Base-by-base conservation (phyloP, 352 stramenopile species). In the Phytophthora sp. region DNA sequence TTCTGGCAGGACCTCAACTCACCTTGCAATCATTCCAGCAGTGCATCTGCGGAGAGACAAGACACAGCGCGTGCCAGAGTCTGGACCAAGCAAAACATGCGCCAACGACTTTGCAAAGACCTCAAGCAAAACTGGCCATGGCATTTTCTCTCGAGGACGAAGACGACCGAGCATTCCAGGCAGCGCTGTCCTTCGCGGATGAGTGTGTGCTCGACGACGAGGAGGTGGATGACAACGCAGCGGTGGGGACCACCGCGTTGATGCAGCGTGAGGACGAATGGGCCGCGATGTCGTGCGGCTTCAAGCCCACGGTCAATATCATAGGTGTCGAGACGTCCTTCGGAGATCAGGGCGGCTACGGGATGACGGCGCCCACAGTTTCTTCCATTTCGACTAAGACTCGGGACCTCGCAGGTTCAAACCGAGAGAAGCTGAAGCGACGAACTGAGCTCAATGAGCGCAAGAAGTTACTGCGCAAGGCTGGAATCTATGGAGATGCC, bases 381-480 rank as follows among this genome's bases (percentile, higher is more conserved):
- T 52, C 39, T 29, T 3, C 57, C 49, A 42, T 35, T 26, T 16
- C 59, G 44, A 23, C 24, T 2, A 39, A 67, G 16, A 13, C n/a
- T 47, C 35, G 21, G 15, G 21, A 27, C 6, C 6, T 30, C 7
- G 3, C 27, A 49, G 23, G 6, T 42, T 47, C 50, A 30, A 56
- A 53, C 24, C 57, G 61, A 56, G 33, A 50, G n/a, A 66, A 68
- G 18, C 7, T 55, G 24, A 68, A 31, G 35, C 67, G 67, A 52
- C 62, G 57, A 47, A 49, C 27, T 31, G 52, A 63, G 39, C 57
- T 58, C 18, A 68, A 66, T 11, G 63, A 71, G 44, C 74, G 64
- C 45, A 82, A 83, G 52, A 85, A 79, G 46, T 45, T 77, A 11
- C 59, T 70, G 21, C 74, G 74, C 33, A 71, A 65, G 44, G 69